Evolutionary conservation across 768 basidiomycete species (phyloP).

Genomic region (Hypholoma fasciculare): DNA sequence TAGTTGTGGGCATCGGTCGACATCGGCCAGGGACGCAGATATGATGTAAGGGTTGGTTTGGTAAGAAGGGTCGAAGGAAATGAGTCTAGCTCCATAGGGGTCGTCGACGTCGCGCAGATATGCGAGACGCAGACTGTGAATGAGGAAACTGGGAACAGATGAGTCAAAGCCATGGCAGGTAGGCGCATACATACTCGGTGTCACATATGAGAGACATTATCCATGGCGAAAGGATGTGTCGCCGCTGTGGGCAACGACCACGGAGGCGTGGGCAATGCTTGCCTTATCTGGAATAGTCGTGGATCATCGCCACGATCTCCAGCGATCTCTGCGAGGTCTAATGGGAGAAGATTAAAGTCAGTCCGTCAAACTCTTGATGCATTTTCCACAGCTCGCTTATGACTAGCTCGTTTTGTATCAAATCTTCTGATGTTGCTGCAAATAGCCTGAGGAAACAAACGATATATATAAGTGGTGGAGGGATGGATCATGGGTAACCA

Average conservation of each 20-base stretch:
- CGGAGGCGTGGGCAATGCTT: background rate
- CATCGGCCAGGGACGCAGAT: constrained; percentile 77
- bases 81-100: constrained; percentile 77
- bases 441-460: too few relatives aligned
- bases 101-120: constrained; percentile 91
- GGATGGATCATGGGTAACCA: background rate
- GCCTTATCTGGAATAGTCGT: background rate
- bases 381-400: too few relatives aligned
- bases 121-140: constrained; percentile 82
- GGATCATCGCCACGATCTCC: too few relatives aligned
- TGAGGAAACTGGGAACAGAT: constrained; percentile 50
- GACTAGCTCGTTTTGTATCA: too few relatives aligned
- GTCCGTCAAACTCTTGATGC: too few relatives aligned
- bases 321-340: too few relatives aligned
- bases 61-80: constrained; percentile 78
- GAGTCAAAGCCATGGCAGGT: background rate
- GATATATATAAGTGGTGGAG: too few relatives aligned
- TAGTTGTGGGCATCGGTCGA: constrained; percentile 85
- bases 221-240: background rate
- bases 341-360: too few relatives aligned
- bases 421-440: too few relatives aligned
- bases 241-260: background rate
- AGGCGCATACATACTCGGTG: constrained; percentile 17
- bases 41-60: constrained; percentile 81
- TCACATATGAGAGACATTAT: constrained; percentile 24